These are phyloP conservation scores for Coemansia sp. DNA, from an alignment of 192 early-diverging fungal genomes.

Conservation along the genomic window DNA sequence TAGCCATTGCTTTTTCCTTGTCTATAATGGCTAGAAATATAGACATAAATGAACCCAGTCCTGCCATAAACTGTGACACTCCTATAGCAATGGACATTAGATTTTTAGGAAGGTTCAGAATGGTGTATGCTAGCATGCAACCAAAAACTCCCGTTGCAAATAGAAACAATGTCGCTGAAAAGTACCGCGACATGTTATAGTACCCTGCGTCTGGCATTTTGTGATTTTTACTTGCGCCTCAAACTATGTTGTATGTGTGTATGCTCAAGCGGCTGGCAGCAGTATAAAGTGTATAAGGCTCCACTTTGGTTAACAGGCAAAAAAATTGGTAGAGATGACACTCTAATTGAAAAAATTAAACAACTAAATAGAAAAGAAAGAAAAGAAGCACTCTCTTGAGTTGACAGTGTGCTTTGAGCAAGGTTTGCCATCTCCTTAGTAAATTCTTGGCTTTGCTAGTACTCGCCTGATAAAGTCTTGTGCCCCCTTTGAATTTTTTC, in stretches of 20 bases:
- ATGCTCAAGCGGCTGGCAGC: not conserved
- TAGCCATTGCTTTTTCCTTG: not conserved
- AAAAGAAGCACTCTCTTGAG: not conserved
- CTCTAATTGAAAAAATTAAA: not conserved
- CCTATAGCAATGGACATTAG: conserved; percentile 3
- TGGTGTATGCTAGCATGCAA: not conserved
- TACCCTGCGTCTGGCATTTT: not conserved
- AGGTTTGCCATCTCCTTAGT: not conserved
- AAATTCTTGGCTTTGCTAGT: not conserved
- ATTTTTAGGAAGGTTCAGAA: conserved; percentile 4
- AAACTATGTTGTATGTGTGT: not conserved
- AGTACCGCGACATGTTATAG: not conserved
- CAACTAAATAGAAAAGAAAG: not conserved
- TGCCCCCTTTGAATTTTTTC: not conserved
- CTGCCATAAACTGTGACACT: not conserved
- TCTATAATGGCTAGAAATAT: not conserved
- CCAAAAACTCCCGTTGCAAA: not conserved
- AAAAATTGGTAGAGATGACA: not conserved
- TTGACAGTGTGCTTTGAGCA: not conserved
- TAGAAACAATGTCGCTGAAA: not conserved
- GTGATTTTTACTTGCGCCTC: not conserved
- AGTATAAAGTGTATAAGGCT: not conserved
- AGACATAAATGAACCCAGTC: not conserved
- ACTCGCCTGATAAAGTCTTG: not conserved
- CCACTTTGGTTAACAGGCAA: not conserved